Evolutionary conservation across 2,329 filamentous ascomycete species (phyloP).

Genomic region (Cryoendolithus antarcticus): DNA sequence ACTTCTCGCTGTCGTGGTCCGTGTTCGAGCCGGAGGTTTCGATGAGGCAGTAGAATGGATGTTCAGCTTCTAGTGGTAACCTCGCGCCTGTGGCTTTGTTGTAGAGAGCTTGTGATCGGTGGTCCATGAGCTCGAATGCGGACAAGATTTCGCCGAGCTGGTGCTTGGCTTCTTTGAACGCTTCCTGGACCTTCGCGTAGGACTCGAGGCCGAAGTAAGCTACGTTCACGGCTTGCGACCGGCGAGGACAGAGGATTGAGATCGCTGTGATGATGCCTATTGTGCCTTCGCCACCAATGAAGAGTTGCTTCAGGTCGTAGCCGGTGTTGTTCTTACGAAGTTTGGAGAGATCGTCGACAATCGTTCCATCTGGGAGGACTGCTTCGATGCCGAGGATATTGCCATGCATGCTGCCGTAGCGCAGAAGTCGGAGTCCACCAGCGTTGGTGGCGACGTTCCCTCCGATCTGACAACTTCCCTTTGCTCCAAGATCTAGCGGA

Average conservation of each 20-base stretch:
- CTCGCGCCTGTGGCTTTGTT: constrained; percentile 62
- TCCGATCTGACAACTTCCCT: constrained; percentile 92
- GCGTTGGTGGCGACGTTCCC: constrained; percentile 95
- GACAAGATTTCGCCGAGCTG: constrained; percentile 92
- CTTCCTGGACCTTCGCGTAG: constrained; percentile 75
- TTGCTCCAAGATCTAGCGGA: constrained; percentile 91
- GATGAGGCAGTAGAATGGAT: constrained; percentile 92
- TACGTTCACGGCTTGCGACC: constrained; percentile 80
- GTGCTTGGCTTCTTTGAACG: constrained; percentile 78
- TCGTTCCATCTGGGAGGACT: constrained; percentile 82
- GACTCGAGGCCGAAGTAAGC: constrained; percentile 86
- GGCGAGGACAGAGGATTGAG: constrained; percentile 78
- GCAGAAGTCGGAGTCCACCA: constrained; percentile 74
- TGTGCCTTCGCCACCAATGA: constrained; percentile 91
- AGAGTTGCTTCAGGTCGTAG: constrained; percentile 92
- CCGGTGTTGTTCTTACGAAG: constrained; percentile 98
- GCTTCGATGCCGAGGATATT: constrained; percentile 86
- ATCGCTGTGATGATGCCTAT: constrained; percentile 88
- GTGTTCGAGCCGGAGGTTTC: constrained; percentile 92
- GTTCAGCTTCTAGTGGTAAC: constrained; percentile 65
- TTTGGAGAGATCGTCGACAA: constrained; percentile 76
- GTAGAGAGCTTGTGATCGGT: constrained; percentile 66
- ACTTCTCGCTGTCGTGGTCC: constrained; percentile 84
- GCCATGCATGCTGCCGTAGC: constrained; percentile 90
- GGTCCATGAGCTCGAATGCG: constrained; percentile 96